phyloP scores from a whole-genome alignment of 2,329 filamentous ascomycete species.

The Colletotrichum tofieldiae region DNA sequence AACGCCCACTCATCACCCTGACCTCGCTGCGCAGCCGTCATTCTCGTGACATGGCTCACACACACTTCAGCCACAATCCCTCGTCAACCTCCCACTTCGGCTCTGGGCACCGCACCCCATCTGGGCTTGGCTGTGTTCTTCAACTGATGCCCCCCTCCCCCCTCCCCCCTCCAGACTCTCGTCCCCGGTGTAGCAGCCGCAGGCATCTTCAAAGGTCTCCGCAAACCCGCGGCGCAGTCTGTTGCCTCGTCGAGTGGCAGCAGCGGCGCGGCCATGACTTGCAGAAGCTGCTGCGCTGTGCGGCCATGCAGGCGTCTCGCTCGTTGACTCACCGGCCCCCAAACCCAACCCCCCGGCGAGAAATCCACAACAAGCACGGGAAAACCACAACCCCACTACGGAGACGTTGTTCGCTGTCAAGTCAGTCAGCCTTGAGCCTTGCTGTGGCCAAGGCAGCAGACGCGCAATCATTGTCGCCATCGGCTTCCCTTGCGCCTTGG shows the following conservation, averaged over 20 bases:
- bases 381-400: constrained; percentile 13
- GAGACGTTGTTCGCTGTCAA: constrained; percentile 3
- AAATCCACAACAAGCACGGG: background rate
- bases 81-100: background rate
- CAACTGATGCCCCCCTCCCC: background rate
- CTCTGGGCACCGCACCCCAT: constrained; percentile 3
- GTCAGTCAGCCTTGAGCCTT: constrained; percentile 30
- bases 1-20: constrained; percentile 23
- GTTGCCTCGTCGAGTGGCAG: constrained; percentile 1
- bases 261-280: constrained; percentile 2
- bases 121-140: constrained; percentile 12
- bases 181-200: no score
- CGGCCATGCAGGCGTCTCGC: background rate
- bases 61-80: constrained; percentile 24
- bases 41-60: constrained; percentile 22
- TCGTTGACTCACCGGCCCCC: constrained; percentile 16
- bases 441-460: constrained; percentile 42
- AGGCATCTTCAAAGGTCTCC: background rate
- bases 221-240: background rate
- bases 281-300: constrained; percentile 5
- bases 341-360: background rate
- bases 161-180: background rate
- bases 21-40: background rate
- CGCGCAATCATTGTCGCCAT: constrained; percentile 44
- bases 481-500: constrained; percentile 28